Evolutionary conservation across 2,329 filamentous ascomycete species (phyloP), one percentile per base, ranked within the genome.

Genomic region (Colletotrichum tanaceti): DNA sequence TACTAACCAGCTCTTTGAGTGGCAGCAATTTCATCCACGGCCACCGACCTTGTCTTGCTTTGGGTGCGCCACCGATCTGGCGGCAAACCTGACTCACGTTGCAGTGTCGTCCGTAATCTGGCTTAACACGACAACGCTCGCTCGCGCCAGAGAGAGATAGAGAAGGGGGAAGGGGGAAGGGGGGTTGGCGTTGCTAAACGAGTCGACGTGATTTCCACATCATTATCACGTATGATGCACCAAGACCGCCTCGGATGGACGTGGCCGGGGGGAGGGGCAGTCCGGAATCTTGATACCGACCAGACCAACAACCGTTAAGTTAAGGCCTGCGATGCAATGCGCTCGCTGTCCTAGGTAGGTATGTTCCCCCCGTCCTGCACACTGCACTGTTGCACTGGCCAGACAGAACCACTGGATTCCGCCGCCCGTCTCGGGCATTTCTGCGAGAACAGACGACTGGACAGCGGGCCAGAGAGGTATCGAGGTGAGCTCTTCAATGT

Each of bases 341-440:
- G 24, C 39, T 49, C 28, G 28, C 7, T 28, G 28, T 28, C 28
- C 28, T 28, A 28, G 5, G 28, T 28, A n/a, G n/a, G n/a, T n/a
- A n/a, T n/a, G n/a, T n/a, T n/a, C 28, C 28, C 7, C 28, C 28
- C 28, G 28, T 28, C 28, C 7, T 49, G 49, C 20, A 43, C 20
- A 41, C 20, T 49, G 44, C 58, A 41, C 44, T 5, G n/a, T 16
- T 13, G 5, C 28, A 9, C 6, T 18, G 24, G 39, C 35, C 61
- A 41, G n/a, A 38, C 61, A 41, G 24, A 38, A 54, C 52, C 58
- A 28, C 41, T 32, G 3, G 18, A 38, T 53, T 47, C 14, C 32
- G 43, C 60, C 53, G 60, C 65, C 65, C 60, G 60, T 58, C 28
- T 64, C 65, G 65, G 65, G 65, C 65, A 58, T 68, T 58, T 67